phyloP scores from a whole-genome alignment of 1,284 basidiomycete species.

The Sanghuangporus sanghuang region DNA sequence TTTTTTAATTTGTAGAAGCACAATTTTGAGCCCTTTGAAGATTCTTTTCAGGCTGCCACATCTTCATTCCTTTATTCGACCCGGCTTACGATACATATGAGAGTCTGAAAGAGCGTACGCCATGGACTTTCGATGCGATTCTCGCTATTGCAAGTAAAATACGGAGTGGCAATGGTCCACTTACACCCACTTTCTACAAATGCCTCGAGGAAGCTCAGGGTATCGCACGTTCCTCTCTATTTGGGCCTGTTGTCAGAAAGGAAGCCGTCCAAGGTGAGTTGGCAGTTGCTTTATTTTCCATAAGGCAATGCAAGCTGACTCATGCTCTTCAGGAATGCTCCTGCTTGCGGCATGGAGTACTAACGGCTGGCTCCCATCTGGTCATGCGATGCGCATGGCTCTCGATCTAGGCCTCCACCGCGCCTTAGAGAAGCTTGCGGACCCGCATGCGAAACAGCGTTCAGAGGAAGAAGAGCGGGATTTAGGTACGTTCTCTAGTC shows the following conservation, averaged over 20 bases:
- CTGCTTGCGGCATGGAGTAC: slow-evolving; percentile 91
- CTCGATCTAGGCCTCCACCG: slow-evolving; percentile 89
- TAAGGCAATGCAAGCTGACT: slow-evolving; percentile 14
- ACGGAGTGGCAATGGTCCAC: slow-evolving; percentile 80
- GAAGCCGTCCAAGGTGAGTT: slow-evolving; percentile 83
- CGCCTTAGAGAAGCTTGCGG: slow-evolving; percentile 86
- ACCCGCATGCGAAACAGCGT: slow-evolving; percentile 59
- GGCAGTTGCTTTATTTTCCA: slow-evolving; percentile 2
- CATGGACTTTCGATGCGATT: slow-evolving; percentile 90
- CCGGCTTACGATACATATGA: slow-evolving; percentile 89
- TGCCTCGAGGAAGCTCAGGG: slow-evolving; percentile 92
- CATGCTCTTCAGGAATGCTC: slow-evolving; percentile 65
- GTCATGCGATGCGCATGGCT: slow-evolving; percentile 92
- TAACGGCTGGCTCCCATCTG: slow-evolving; percentile 89
- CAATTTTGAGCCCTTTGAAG: slow-evolving; percentile 37
- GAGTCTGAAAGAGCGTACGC: slow-evolving; percentile 81
- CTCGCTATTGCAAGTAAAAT: slow-evolving; percentile 90
- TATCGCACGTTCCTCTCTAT: slow-evolving; percentile 87
- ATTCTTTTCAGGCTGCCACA: slow-evolving; percentile 92
- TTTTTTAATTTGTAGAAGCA: slow-evolving; percentile 1
- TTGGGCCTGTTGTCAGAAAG: slow-evolving; percentile 88
- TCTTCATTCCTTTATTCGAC: slow-evolving; percentile 92
- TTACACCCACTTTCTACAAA: slow-evolving; percentile 81
- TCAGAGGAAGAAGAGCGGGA: slow-evolving; percentile 83
- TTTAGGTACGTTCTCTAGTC: slow-evolving; percentile 47